These are phyloP conservation scores for Citrullus amarus DNA, from an alignment of 306 rosid genomes.

Conservation along the genomic window DNA sequence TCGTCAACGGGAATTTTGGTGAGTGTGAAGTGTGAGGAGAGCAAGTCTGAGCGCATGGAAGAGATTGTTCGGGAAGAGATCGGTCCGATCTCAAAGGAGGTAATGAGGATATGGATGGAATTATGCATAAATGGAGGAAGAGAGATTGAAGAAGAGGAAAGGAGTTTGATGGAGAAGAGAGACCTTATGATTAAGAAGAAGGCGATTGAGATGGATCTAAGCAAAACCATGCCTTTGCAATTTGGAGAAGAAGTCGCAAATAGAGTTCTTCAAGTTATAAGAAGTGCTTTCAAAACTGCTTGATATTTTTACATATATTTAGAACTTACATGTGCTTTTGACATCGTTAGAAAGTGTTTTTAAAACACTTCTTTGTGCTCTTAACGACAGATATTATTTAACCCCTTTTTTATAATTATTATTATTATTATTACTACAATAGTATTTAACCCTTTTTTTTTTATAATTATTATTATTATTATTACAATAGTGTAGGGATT, in stretches of 20 bases:
- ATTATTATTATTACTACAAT: too few species aligned
- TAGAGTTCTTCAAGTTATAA: constrained; percentile 14
- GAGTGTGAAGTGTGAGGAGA: constrained; percentile 9
- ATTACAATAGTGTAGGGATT: too few species aligned
- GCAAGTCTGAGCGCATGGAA: background rate
- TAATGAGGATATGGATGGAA: constrained; percentile 12
- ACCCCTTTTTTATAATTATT: too few species aligned
- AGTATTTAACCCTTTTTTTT: too few species aligned
- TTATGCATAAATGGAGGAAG: constrained; percentile 2
- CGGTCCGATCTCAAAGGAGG: constrained; percentile 12
- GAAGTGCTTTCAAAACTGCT: constrained; percentile 4
- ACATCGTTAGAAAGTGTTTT: too few species aligned
- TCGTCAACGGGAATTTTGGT: constrained; percentile 17
- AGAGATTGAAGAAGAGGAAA: constrained; percentile 7
- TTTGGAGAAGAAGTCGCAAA: constrained; percentile 19
- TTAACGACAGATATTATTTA: too few species aligned
- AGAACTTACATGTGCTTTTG: too few species aligned
- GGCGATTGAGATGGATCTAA: constrained; percentile 17
- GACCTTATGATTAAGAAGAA: constrained; percentile 14
- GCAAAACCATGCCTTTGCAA: constrained; percentile 16
- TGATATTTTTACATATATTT: too few species aligned
- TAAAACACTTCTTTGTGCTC: too few species aligned
- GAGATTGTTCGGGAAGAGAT: constrained; percentile 8
- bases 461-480: too few species aligned
- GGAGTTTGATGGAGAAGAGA: constrained; percentile 10